A percentile compares a stretch with the other conserved stretches of the same genome.
Conservation (phyloP, 2,329 filamentous ascomycete genomes). For the Zasmidium angulare region DNA sequence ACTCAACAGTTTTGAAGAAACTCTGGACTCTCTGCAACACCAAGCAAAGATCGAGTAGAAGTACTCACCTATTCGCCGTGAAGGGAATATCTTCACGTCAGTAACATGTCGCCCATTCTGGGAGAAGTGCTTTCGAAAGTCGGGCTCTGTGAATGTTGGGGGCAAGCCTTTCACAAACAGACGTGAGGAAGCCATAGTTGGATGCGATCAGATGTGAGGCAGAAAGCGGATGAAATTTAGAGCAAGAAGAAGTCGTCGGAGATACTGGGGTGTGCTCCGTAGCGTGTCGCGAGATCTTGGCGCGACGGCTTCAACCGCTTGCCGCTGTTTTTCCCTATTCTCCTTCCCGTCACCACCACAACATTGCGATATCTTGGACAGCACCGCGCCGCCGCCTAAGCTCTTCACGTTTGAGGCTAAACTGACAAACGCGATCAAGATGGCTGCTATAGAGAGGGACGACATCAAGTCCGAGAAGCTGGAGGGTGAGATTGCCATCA, state of each 20-base stretch:
- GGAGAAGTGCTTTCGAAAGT: constrained; percentile 87
- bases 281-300: neutral
- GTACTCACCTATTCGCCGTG: constrained; percentile 66
- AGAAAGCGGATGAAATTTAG: neutral
- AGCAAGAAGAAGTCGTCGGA: constrained; percentile 2
- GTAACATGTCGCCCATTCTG: constrained; percentile 71
- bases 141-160: constrained; percentile 77
- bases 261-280: neutral
- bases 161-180: constrained; percentile 73
- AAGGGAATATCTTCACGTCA: constrained; percentile 86
- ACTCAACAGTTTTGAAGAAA: neutral
- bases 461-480: constrained; percentile 61
- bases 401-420: neutral
- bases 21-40: too few relatives aligned
- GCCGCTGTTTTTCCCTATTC: neutral
- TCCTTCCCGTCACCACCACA: neutral
- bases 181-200: constrained; percentile 70
- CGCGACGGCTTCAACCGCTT: neutral
- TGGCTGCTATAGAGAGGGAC: constrained; percentile 29
- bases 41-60: neutral
- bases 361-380: neutral
- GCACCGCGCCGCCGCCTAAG: neutral
- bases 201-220: constrained; percentile 1
- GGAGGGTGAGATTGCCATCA: constrained; percentile 56
- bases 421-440: constrained; percentile 11